A percentile compares a stretch with the other conserved stretches of the same genome.
phyloP scores from a whole-genome alignment of 257 asterid genomes.

The Nicotiana undulata region DNA sequence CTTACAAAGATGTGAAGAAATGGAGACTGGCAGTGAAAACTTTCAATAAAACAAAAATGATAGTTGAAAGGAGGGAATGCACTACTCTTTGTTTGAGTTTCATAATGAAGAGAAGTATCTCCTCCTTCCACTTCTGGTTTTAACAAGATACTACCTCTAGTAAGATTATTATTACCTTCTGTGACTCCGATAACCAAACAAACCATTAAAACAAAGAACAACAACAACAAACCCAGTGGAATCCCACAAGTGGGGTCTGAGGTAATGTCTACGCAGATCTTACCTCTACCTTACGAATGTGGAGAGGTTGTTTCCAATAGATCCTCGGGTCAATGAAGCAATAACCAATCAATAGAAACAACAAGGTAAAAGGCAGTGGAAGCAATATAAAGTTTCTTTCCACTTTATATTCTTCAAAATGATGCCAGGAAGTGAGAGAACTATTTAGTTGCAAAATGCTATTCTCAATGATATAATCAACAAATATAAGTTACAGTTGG shows the following conservation, averaged over 20 bases:
- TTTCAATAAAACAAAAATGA: no score
- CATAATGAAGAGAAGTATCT: background rate
- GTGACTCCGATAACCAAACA: background rate
- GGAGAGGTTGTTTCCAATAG: no score
- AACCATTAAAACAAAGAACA: background rate
- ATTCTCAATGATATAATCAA: background rate
- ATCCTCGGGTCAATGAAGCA: no score
- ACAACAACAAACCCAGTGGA: no score
- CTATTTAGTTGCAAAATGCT: background rate
- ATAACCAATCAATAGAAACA: no score
- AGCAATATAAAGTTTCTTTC: background rate
- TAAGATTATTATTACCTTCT: background rate
- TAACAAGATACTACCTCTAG: background rate
- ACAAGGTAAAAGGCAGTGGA: no score
- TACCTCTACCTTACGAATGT: no score
- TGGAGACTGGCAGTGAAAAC: no score
- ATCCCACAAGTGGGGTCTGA: no score
- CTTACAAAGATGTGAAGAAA: no score
- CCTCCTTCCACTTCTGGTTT: background rate
- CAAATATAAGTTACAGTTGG: background rate
- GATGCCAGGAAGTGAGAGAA: background rate
- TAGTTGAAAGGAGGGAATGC: background rate
- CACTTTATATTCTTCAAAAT: background rate
- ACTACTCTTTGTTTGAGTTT: background rate
- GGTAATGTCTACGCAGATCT: no score